Conservation (phyloP, 495 filamentous ascomycete genomes). For the Hypoxylon fuscum region DNA sequence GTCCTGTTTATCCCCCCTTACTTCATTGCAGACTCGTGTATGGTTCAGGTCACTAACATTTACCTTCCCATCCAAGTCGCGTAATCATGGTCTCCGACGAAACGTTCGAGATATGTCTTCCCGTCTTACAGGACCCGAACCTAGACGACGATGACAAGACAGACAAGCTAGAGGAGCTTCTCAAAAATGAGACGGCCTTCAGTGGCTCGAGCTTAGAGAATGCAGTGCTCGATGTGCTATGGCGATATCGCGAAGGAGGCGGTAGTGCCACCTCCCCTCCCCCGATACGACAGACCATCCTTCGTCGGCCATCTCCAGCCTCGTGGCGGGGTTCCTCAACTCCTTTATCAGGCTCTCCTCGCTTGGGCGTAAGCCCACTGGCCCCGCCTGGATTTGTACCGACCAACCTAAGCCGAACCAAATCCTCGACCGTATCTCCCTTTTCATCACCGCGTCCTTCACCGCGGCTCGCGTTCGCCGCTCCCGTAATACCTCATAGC, state of each 20-base stretch:
- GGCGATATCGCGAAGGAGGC: conserved; percentile 84
- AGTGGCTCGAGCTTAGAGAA: conserved; percentile 85
- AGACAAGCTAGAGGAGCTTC: conserved; percentile 87
- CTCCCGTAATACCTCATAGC: conserved; percentile 92
- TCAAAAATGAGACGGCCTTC: conserved; percentile 80
- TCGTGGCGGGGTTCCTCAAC: conserved; percentile 88
- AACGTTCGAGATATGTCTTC: conserved; percentile 88
- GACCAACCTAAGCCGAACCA: conserved; percentile 74
- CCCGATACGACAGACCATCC: conserved; percentile 81
- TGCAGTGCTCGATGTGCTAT: conserved; percentile 88
- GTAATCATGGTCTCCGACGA: conserved; percentile 87
- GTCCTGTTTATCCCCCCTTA: conserved; percentile 12
- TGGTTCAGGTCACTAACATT: conserved; percentile 19
- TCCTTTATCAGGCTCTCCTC: conserved; percentile 77
- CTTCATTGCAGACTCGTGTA: conserved; percentile 1
- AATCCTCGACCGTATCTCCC: conserved; percentile 82
- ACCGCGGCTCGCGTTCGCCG: conserved; percentile 88
- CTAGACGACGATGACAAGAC: conserved; percentile 95
- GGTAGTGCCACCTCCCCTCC: conserved; percentile 82
- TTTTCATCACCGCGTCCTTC: conserved; percentile 96
- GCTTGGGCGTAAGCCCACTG: conserved; percentile 80
- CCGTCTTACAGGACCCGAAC: conserved; percentile 80
- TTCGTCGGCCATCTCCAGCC: conserved; percentile 89
- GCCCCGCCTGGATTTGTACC: conserved; percentile 84
- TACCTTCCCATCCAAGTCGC: conserved; percentile 25